Evolutionary conservation across 495 filamentous ascomycete species (phyloP), one percentile per base, ranked within the genome.

Genomic region (Astrocystis sublimbata): DNA sequence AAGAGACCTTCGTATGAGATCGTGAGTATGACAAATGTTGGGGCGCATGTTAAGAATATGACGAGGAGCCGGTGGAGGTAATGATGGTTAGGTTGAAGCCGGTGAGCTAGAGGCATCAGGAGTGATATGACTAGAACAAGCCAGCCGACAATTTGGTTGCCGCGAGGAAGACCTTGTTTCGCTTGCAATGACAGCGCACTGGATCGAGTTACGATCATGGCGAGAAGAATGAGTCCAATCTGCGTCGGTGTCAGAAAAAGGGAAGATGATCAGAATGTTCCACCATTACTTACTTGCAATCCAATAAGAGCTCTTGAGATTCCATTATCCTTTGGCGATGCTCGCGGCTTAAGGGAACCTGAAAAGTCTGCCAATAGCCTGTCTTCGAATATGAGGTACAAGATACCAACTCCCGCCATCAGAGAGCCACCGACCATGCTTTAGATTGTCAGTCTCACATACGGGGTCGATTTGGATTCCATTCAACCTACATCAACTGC

Each of bases 1-100:
- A 99, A 99, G 3, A 99, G 80, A 0, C 96, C 94, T 73, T 99
- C 96, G 80, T 96, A 99, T 17, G 92, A 96, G 73, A 97, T 98
- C 24, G 92, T 96, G 61, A 99, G 88, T 66, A 98, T 90, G 71
- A 99, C 89, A 72, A 99, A 99, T 10, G 88, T 88, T 1, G 96
- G 96, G 0, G 92, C 88, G 70, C 96, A 98, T 12, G 93, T 91
- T 42, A 99, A 82, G 80, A 98, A 99, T 40, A 98, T 83, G 64
- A 96, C 84, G 69, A 93, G 80, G 15, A 98, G 80, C 33, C 93
- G 86, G 72, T 98, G 93, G 62, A 98, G 82, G 70, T 97, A 97
- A 76, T 97, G 86, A 63, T 81, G 89, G 73, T 92, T 93, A 4
- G 93, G 89, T 53, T 89, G 87, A 12, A 96, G 68, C 50, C 88